phyloP scores from a whole-genome alignment of 768 basidiomycete species.

The Rhizopogon vulgaris region DNA sequence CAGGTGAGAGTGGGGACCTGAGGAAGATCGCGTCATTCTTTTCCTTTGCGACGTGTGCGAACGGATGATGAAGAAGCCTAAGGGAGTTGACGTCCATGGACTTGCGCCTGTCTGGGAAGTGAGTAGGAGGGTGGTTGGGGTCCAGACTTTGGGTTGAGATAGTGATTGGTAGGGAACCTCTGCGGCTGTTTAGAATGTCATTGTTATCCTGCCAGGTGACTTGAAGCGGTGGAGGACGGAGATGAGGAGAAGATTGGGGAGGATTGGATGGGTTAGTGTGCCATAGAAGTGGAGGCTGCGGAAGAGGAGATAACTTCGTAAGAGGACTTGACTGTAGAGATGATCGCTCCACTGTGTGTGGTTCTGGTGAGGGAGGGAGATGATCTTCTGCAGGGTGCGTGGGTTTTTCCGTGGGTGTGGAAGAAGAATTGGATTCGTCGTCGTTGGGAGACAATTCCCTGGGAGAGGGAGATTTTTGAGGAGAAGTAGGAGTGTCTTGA shows the following conservation, averaged over 20 bases:
- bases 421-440: conserved; percentile 21
- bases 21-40: conserved; percentile 28
- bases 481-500: conserved; percentile 9
- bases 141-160: conserved; percentile 17
- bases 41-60: conserved; percentile 26
- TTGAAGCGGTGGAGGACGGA: conserved; percentile 19
- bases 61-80: conserved; percentile 44
- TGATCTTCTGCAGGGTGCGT: conserved; percentile 16
- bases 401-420: conserved; percentile 35
- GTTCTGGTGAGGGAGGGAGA: conserved; percentile 2
- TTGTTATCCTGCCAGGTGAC: conserved; percentile 17
- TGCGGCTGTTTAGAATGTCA: conserved; percentile 33
- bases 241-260: conserved; percentile 16
- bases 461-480: conserved; percentile 7
- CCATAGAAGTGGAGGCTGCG: conserved; percentile 19
- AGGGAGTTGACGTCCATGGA: conserved; percentile 41
- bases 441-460: conserved; percentile 26
- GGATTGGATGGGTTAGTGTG: conserved; percentile 28
- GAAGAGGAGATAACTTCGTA: conserved; percentile 19
- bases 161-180: conserved; percentile 49
- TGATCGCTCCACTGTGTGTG: conserved; percentile 2
- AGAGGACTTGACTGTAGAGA: conserved; percentile 5
- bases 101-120: conserved; percentile 31
- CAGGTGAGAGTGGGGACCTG: conserved; percentile 27
- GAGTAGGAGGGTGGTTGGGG: conserved; percentile 29